Base-by-base conservation (phyloP, 345 rosid species). In the Salix caprea region DNA sequence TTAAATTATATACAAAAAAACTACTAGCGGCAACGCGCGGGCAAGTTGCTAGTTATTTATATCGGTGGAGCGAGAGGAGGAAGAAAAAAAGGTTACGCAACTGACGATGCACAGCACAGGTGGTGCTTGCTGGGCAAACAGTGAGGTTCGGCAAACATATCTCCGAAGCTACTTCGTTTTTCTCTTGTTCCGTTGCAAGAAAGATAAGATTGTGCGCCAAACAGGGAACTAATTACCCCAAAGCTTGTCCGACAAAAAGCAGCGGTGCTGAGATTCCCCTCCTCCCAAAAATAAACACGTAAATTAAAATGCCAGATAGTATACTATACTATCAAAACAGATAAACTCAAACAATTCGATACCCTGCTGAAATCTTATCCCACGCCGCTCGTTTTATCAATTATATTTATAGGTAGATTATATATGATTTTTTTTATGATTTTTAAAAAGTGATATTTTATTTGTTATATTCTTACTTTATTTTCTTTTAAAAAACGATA, bases 331-430 rank as follows among this genome's bases (percentile, higher is more conserved):
- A 30, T 5, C 39, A 10, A 3, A n/a, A n/a, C 64, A 46, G 6
- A 65, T 13, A 65, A 65, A 65, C 71, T 74, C 65, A 69, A 76
- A 76, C 68, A 76, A 76, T 69, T 39, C 30, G 74, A 76, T 60
- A 28, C 67, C 71, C 9, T 66, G 2, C 34, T 8, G 67, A 62
- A 62, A 61, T 67, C 69, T 39, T 37, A 52, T 23, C 78, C 34
- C 68, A 65, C 15, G 9, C 28, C 26, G 12, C 11, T 3, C 62
- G 10, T 56, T n/a, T 10, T n/a, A 56, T n/a, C 26, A 5, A 11
- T 11, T 42, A 0, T 42, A 40, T 9, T 40, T 40, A 9, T 2
- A 9, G 12, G 44, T 40, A 0, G 10, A 10, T 42, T 42, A 42
- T 42, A 10, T 36, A 36, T 36, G 36, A 34, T 4, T 34, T 32